Conservation (phyloP, 164 flowering plant species). For the Buxus sempervirens region DNA sequence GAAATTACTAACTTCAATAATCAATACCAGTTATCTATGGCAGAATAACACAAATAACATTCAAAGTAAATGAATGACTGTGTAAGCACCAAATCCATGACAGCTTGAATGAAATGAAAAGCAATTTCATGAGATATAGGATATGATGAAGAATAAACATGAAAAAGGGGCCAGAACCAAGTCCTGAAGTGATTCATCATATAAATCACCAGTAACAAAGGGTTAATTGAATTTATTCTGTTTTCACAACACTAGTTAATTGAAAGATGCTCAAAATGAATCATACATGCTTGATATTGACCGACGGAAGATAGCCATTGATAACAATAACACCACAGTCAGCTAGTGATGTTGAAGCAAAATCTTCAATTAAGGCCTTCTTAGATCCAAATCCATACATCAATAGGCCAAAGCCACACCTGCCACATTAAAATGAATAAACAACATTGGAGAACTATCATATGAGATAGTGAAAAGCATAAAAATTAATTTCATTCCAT, state of each 20-base stretch:
- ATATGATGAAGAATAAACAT: too few species aligned
- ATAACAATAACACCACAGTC: constrained; percentile 75
- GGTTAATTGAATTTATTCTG: too few species aligned
- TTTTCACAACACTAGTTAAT: too few species aligned
- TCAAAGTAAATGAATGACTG: neutral
- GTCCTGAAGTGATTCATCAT: too few species aligned
- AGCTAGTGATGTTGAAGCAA: constrained; percentile 72
- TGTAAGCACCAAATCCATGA: too few species aligned
- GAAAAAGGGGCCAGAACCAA: too few species aligned
- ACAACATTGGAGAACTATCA: neutral
- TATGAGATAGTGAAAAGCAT: neutral
- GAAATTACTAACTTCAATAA: neutral
- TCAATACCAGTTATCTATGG: neutral
- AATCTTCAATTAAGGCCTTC: constrained; percentile 85
- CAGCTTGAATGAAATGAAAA: neutral
- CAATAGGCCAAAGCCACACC: constrained; percentile 88
- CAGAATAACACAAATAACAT: neutral
- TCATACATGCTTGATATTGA: constrained; percentile 83
- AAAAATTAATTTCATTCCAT: neutral
- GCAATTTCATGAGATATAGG: neutral
- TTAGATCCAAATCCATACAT: constrained; percentile 98
- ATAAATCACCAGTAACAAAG: too few species aligned
- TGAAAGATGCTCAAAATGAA: too few species aligned
- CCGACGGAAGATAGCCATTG: constrained; percentile 88
- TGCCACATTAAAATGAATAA: constrained; percentile 15